phyloP scores from a whole-genome alignment of 73 alveolate species.

The Symbiodinium pilosum region DNA sequence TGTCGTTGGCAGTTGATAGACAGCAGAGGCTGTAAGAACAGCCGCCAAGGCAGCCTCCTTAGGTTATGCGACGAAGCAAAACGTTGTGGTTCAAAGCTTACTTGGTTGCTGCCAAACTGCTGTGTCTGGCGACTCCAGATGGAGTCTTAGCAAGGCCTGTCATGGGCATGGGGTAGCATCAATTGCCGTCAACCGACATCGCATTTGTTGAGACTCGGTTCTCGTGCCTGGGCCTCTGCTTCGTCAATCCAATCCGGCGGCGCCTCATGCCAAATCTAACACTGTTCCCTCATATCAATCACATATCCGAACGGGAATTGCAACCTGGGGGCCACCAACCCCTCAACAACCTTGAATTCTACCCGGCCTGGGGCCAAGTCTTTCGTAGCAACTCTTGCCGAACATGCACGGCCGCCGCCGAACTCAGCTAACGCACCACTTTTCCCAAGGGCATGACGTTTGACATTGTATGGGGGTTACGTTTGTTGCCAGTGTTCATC shows the following conservation, averaged over 20 bases:
- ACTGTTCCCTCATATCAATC: too few species aligned
- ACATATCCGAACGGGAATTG: too few species aligned
- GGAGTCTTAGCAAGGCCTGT: not conserved
- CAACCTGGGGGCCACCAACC: too few species aligned
- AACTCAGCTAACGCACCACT: too few species aligned
- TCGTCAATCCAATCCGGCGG: constrained; percentile 4
- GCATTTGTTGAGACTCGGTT: not conserved
- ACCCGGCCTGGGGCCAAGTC: not conserved
- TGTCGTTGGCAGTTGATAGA: not conserved
- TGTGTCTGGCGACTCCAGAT: not conserved
- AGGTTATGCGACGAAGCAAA: not conserved
- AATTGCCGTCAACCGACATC: too few species aligned
- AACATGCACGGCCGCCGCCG: not conserved
- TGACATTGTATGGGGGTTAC: too few species aligned
- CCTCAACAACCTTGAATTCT: too few species aligned
- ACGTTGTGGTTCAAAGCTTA: not conserved
- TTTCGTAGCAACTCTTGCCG: not conserved
- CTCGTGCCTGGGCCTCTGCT: constrained; percentile 6
- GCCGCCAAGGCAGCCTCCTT: not conserved
- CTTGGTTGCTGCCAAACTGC: not conserved
- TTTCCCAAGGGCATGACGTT: too few species aligned
- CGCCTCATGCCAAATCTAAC: not conserved
- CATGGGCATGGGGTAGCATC: too few species aligned
- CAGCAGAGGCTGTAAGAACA: not conserved
- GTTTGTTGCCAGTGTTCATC: too few species aligned